Percentiles rank a stretch among this genome's conserved stretches.
Evolutionary conservation across 2,329 filamentous ascomycete genomes (phyloP).

Genomic region (Phyllosticta citriasiana): DNA sequence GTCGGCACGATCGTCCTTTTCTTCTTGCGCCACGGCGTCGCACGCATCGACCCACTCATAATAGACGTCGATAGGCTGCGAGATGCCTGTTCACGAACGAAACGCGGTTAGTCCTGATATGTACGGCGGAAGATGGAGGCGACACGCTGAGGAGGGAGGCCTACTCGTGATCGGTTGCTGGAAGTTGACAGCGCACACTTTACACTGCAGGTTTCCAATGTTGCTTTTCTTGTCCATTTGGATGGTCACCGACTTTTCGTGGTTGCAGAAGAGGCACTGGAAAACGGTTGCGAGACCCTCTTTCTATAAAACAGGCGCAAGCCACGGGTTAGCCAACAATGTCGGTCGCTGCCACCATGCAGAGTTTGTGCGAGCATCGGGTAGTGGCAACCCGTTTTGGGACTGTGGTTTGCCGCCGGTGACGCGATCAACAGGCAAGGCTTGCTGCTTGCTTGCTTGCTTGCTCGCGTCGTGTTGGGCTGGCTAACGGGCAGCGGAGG

Average conservation of each 20-base stretch:
- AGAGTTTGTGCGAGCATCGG: not conserved
- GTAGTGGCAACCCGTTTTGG: not conserved
- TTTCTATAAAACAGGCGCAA: constrained; percentile 23
- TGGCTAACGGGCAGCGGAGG: not conserved
- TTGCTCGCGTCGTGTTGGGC: not conserved
- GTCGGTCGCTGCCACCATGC: not conserved
- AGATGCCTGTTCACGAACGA: constrained; percentile 56
- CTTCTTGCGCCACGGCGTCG: constrained; percentile 58
- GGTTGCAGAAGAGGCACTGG: constrained; percentile 96
- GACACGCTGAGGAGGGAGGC: constrained; percentile 19
- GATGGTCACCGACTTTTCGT: constrained; percentile 83
- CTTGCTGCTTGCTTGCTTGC: too few species aligned
- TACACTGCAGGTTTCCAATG: constrained; percentile 77
- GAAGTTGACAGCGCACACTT: constrained; percentile 87
- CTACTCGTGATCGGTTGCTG: constrained; percentile 88
- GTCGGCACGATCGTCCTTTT: constrained; percentile 28
- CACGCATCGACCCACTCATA: constrained; percentile 98
- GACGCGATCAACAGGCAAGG: not conserved
- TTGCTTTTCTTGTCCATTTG: constrained; percentile 91
- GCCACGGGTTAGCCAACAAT: not conserved
- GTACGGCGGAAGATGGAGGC: not conserved
- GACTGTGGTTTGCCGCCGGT: not conserved
- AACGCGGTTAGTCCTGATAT: not conserved
- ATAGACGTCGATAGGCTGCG: constrained; percentile 88
- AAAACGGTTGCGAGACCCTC: constrained; percentile 75